phyloP scores from a whole-genome alignment of 306 rosid genomes.

The Cucumis sativus region DNA sequence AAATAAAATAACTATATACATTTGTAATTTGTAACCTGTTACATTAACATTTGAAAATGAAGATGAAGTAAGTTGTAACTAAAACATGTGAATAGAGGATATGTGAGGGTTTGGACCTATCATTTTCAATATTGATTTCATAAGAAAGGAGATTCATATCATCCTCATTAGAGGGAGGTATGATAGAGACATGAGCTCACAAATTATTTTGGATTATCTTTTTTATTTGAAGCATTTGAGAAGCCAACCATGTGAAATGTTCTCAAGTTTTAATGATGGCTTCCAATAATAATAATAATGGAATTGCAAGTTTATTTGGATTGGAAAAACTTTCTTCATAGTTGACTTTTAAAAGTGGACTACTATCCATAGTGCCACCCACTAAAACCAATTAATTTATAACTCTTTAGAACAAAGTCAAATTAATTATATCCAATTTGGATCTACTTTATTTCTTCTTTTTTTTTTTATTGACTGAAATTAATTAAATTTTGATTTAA shows the following conservation, averaged over 20 bases:
- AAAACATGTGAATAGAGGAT: too few species aligned
- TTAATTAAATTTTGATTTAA: not conserved
- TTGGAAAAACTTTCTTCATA: not conserved
- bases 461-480: not conserved
- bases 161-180: not conserved
- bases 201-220: not conserved
- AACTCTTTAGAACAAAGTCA: not conserved
- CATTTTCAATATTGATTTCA: not conserved
- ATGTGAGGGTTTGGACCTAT: not conserved
- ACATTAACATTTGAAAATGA: too few species aligned
- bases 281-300: not conserved
- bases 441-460: not conserved
- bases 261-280: constrained; percentile 1
- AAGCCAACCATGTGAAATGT: not conserved
- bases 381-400: not conserved
- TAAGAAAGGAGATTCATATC: not conserved
- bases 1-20: too few species aligned
- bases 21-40: too few species aligned
- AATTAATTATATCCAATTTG: not conserved
- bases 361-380: not conserved
- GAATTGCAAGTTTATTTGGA: not conserved
- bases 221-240: too few species aligned
- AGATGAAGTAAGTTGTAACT: too few species aligned
- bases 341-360: not conserved
- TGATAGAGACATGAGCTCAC: not conserved